phyloP scores from a whole-genome alignment of 495 filamentous ascomycete genomes.

The Aspergillus egyptiacus region DNA sequence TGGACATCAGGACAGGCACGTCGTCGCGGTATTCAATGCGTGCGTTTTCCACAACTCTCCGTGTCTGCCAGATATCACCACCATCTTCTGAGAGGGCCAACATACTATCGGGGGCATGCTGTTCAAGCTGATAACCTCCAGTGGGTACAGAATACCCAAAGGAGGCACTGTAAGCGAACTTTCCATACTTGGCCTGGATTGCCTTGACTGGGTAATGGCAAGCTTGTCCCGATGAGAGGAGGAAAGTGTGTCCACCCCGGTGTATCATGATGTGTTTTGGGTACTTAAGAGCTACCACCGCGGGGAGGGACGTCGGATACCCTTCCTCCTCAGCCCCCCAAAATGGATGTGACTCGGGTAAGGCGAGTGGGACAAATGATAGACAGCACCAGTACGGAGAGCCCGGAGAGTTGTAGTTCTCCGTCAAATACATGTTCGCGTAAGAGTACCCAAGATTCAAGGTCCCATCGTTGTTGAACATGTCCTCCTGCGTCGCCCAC shows the following conservation, averaged over 20 bases:
- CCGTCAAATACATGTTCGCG: constrained; percentile 70
- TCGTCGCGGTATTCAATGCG: constrained; percentile 46
- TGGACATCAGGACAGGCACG: constrained; percentile 54
- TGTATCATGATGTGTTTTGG: constrained; percentile 61
- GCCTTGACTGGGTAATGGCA: constrained; percentile 76
- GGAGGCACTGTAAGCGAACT: constrained; percentile 67
- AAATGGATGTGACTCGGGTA: constrained; percentile 64
- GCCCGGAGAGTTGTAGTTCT: constrained; percentile 77
- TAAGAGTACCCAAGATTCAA: constrained; percentile 73
- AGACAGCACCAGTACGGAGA: constrained; percentile 72
- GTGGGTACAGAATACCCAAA: constrained; percentile 75
- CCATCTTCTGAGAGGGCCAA: constrained; percentile 72
- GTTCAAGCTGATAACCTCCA: constrained; percentile 67
- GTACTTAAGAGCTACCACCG: constrained; percentile 52
- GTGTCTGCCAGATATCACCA: constrained; percentile 73
- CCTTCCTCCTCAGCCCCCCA: constrained; percentile 62
- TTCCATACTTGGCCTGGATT: constrained; percentile 75
- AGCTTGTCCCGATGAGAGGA: constrained; percentile 68
- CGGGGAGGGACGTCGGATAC: constrained; percentile 51
- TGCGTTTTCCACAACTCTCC: constrained; percentile 53
- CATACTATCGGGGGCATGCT: constrained; percentile 67
- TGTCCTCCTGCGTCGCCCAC: constrained; percentile 69
- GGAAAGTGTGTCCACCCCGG: constrained; percentile 61
- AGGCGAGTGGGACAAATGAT: constrained; percentile 65
- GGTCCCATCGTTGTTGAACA: constrained; percentile 67